phyloP scores from a whole-genome alignment of 257 asterid genomes.

The Orobanche coerulescens region DNA sequence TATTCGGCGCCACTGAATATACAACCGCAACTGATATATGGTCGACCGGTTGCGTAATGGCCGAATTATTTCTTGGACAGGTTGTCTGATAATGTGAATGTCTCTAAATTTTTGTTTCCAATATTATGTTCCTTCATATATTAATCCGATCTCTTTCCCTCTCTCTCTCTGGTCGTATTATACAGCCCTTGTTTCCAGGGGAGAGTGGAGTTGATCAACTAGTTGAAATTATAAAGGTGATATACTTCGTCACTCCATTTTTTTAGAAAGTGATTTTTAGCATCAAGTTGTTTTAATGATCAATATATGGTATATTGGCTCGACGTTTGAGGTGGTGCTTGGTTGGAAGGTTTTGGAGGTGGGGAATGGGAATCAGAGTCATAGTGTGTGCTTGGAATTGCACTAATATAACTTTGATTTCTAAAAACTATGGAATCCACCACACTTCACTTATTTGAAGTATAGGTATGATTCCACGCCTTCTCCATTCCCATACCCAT shows the following conservation, averaged over 20 bases:
- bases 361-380: no score
- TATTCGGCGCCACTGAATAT: constrained; percentile 97
- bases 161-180: constrained; percentile 21
- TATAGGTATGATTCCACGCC: no score
- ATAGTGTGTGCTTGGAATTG: no score
- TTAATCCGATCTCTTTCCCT: constrained; percentile 19
- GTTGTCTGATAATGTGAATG: constrained; percentile 28
- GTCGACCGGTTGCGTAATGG: constrained; percentile 99
- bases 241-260: constrained; percentile 11
- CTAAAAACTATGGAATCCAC: no score
- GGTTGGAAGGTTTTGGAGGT: no score
- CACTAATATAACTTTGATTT: no score
- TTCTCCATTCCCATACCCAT: no score
- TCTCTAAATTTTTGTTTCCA: constrained; percentile 4
- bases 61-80: constrained; percentile 95
- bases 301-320: constrained; percentile 4
- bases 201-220: constrained; percentile 99
- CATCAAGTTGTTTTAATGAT: constrained; percentile 14
- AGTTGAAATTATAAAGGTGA: constrained; percentile 92
- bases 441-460: no score
- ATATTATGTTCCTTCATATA: constrained; percentile 14
- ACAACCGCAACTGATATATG: constrained; percentile 94
- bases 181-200: constrained; percentile 95
- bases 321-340: no score
- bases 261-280: constrained; percentile 2